Evolutionary conservation across 345 rosid genomes (phyloP).

Genomic region (Citrus mangshanensis): DNA sequence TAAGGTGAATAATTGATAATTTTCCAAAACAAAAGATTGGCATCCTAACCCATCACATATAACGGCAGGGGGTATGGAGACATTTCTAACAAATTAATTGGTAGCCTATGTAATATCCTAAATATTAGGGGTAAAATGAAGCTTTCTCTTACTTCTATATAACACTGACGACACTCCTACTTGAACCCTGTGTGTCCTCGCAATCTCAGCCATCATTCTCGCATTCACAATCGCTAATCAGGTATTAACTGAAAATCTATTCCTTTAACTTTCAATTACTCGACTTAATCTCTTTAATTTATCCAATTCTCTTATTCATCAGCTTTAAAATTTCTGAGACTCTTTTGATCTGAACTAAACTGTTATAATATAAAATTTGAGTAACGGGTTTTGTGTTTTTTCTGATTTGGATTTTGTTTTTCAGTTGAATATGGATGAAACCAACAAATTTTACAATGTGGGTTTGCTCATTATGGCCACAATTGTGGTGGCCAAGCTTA

Average conservation of each 20-base stretch:
- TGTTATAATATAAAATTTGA: background rate
- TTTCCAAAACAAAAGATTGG: no score
- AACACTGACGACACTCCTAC: background rate
- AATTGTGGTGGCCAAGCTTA: slow-evolving; percentile 65
- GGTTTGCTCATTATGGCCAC: slow-evolving; percentile 66
- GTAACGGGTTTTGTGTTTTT: background rate
- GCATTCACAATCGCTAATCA: background rate
- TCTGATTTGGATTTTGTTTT: background rate
- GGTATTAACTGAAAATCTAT: background rate
- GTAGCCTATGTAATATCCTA: no score
- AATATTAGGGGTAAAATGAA: no score
- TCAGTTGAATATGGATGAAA: slow-evolving; percentile 37
- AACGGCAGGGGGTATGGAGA: no score
- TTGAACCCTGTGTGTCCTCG: background rate
- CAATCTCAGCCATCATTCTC: background rate
- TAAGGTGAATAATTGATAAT: no score
- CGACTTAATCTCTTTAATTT: background rate
- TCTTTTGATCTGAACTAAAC: background rate
- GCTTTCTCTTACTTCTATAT: background rate
- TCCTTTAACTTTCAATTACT: background rate
- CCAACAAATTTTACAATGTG: slow-evolving; percentile 55
- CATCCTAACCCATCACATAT: no score
- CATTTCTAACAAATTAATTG: no score
- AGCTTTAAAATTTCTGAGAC: background rate
- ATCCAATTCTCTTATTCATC: background rate